These are phyloP conservation scores for Candida nemodendra DNA, from an alignment of 805 yeast species.

Conservation along the genomic window DNA sequence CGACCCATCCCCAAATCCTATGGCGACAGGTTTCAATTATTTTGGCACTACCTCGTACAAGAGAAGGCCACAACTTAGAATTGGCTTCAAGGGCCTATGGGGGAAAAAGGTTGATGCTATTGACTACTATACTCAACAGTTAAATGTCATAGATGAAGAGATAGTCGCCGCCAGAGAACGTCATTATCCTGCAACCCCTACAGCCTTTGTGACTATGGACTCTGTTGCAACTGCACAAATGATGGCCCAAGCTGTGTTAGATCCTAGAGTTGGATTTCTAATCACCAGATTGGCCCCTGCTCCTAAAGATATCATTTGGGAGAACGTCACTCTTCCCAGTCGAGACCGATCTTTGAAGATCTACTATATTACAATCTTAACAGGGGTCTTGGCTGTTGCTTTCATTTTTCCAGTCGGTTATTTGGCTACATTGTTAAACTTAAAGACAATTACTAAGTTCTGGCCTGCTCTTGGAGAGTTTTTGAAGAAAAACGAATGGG, in stretches of 20 bases:
- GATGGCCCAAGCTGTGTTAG: conserved; percentile 93
- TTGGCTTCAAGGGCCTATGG: conserved; percentile 59
- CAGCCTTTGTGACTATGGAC: conserved; percentile 94
- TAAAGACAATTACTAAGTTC: conserved; percentile 71
- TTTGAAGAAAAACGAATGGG: conserved; percentile 64
- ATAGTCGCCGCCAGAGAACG: conserved; percentile 62
- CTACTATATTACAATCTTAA: conserved; percentile 61
- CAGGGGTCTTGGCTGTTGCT: conserved; percentile 66
- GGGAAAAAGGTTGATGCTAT: conserved; percentile 82
- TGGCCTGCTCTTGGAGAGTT: conserved; percentile 81
- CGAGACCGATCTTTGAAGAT: conserved; percentile 65
- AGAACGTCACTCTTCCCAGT: conserved; percentile 77
- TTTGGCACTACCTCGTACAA: conserved; percentile 20
- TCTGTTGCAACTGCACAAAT: conserved; percentile 94
- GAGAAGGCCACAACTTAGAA: conserved; percentile 60
- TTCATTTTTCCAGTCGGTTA: conserved; percentile 83
- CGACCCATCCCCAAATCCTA: conserved; percentile 1
- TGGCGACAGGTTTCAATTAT: conserved; percentile 2
- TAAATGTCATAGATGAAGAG: conserved; percentile 68
- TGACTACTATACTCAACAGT: conserved; percentile 65
- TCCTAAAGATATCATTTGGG: conserved; percentile 95
- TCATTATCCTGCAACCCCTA: conserved; percentile 79
- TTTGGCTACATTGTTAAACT: conserved; percentile 76
- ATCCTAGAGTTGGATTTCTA: conserved; percentile 81
- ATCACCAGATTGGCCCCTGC: conserved; percentile 90